Evolutionary conservation across 1,284 basidiomycete species (phyloP).

Genomic region (Pseudozyma tsukubaensis): DNA sequence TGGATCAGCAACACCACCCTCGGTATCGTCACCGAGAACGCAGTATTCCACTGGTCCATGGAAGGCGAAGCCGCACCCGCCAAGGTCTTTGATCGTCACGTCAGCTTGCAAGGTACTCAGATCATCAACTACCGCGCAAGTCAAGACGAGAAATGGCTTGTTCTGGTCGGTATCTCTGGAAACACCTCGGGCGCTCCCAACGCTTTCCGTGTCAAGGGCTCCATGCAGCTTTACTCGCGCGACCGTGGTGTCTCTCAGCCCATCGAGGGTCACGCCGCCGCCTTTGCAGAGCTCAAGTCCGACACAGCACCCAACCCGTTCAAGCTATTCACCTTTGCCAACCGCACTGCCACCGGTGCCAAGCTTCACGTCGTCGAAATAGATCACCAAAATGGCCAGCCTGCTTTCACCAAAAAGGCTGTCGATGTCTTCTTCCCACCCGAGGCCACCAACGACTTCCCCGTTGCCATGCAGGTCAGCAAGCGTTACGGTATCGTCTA

Average conservation of each 20-base stretch:
- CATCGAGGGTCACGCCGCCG: constrained; percentile 97
- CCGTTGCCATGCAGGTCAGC: constrained; percentile 99
- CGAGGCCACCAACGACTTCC: constrained; percentile 98
- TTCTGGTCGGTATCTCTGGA: constrained; percentile 93
- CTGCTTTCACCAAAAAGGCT: constrained; percentile 96
- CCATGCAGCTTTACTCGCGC: constrained; percentile 95
- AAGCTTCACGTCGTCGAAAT: constrained; percentile 99
- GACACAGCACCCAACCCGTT: constrained; percentile 60
- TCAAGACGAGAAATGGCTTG: constrained; percentile 95
- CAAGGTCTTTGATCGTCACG: constrained; percentile 97
- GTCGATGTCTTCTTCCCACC: constrained; percentile 99
- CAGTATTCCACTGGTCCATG: constrained; percentile 95
- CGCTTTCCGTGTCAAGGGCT: constrained; percentile 70
- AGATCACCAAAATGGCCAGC: constrained; percentile 93
- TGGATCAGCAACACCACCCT: constrained; percentile 93
- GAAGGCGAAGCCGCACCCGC: constrained; percentile 78
- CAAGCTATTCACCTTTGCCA: constrained; percentile 96
- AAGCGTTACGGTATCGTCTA: constrained; percentile 97
- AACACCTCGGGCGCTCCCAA: constrained; percentile 83
- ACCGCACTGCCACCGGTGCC: constrained; percentile 92
- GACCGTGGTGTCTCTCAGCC: constrained; percentile 93
- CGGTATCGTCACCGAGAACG: constrained; percentile 92
- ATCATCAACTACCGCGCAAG: constrained; percentile 98
- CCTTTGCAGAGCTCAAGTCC: constrained; percentile 87
- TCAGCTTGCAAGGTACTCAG: constrained; percentile 91